A percentile compares a stretch with the other conserved stretches of the same genome.
Evolutionary conservation across 2,329 filamentous ascomycete species (phyloP).

Genomic region (Zalaria sp.): DNA sequence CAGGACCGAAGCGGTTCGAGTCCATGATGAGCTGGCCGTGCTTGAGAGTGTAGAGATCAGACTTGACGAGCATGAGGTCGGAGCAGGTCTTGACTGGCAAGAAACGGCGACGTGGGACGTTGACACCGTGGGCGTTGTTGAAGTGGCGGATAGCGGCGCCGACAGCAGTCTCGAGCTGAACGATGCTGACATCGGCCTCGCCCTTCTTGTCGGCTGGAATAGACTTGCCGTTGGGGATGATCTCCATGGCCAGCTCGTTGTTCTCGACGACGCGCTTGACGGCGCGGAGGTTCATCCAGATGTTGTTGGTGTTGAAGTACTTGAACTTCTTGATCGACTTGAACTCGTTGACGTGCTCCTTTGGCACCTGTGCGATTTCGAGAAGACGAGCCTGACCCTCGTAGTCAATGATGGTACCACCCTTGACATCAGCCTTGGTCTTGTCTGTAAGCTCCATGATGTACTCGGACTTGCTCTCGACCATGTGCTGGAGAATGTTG

Average conservation of each 20-base stretch:
- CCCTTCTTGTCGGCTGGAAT: slow-evolving; percentile 99
- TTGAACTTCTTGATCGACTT: slow-evolving; percentile 99
- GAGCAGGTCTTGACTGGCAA: slow-evolving; percentile 99
- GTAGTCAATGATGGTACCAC: slow-evolving; percentile 99
- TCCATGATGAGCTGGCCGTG: slow-evolving; percentile 97
- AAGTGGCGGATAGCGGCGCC: slow-evolving; percentile 98
- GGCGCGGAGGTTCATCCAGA: slow-evolving; percentile 96
- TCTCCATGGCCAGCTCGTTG: slow-evolving; percentile 97
- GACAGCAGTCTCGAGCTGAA: slow-evolving; percentile 97
- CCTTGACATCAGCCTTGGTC: slow-evolving; percentile 99
- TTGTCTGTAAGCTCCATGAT: slow-evolving; percentile 99
- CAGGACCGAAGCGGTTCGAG: slow-evolving; percentile 88
- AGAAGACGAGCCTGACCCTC: slow-evolving; percentile 92
- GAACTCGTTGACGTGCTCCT: slow-evolving; percentile 99
- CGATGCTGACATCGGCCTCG: slow-evolving; percentile 91
- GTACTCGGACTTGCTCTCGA: slow-evolving; percentile 92
- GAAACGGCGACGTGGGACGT: slow-evolving; percentile 94
- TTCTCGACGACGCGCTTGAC: slow-evolving; percentile 98
- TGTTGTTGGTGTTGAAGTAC: slow-evolving; percentile 99
- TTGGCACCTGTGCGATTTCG: slow-evolving; percentile 97
- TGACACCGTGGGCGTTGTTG: slow-evolving; percentile 96
- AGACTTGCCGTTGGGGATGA: slow-evolving; percentile 98
- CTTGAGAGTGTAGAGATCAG: slow-evolving; percentile 95
- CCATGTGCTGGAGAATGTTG: slow-evolving; percentile 98
- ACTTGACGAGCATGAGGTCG: slow-evolving; percentile 98